Percentiles rank a stretch among this genome's conserved stretches.
These are phyloP conservation scores for Lentinula sp. DNA, from an alignment of 768 basidiomycete species.

Conservation along the genomic window DNA sequence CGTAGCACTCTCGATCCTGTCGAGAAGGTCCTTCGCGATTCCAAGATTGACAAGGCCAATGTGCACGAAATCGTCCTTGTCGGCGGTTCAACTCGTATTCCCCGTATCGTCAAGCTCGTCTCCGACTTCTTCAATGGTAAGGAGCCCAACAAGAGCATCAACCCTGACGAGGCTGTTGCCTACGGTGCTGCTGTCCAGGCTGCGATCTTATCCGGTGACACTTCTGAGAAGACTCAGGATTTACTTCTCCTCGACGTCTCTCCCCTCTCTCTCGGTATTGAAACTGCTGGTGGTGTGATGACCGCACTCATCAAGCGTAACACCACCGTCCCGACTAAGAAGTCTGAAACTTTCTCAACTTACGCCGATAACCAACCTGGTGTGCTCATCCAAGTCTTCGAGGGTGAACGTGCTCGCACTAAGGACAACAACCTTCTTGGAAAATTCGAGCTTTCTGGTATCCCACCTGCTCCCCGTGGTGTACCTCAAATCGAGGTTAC, in stretches of 20 bases:
- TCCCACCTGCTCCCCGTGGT: conserved; percentile 83
- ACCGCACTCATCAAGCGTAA: conserved; percentile 45
- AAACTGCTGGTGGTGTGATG: conserved; percentile 63
- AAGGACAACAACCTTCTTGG: conserved; percentile 90
- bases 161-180: conserved; percentile 72
- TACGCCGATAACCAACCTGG: conserved; percentile 86
- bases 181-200: conserved; percentile 71
- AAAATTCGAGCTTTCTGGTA: conserved; percentile 87
- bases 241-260: conserved; percentile 55
- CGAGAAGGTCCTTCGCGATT: conserved; percentile 48
- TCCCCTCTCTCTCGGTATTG: conserved; percentile 52
- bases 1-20: conserved; percentile 33
- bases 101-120: conserved; percentile 60
- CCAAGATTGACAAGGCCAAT: conserved; percentile 38
- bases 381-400: conserved; percentile 86
- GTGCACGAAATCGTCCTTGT: conserved; percentile 39
- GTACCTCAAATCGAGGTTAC: conserved; percentile 90
- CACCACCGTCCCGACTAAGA: conserved; percentile 47
- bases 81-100: conserved; percentile 71
- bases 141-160: conserved; percentile 61
- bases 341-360: conserved; percentile 68
- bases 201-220: conserved; percentile 56
- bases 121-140: conserved; percentile 63
- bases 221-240: conserved; percentile 44
- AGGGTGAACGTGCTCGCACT: conserved; percentile 84